phyloP scores from a whole-genome alignment of 805 yeast genomes.

The Jamesozyma piceae region DNA sequence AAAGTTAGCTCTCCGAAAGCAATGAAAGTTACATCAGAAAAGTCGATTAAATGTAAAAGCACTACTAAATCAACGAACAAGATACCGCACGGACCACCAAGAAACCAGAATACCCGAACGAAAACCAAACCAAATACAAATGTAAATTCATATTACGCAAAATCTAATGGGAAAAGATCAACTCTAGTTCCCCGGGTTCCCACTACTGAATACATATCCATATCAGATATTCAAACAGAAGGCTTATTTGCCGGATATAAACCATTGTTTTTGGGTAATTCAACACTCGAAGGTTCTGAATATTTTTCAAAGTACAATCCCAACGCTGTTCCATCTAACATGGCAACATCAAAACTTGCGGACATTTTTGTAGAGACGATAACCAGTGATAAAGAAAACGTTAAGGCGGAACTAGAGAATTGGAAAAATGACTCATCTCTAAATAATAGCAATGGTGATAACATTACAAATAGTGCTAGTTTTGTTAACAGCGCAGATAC shows the following conservation, averaged over 20 bases:
- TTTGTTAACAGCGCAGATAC: background rate
- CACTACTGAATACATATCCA: conserved; percentile 23
- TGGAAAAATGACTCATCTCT: background rate
- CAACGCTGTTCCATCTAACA: background rate
- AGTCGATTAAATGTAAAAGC: background rate
- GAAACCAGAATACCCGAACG: background rate
- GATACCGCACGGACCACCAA: background rate
- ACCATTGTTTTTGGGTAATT: conserved; percentile 36
- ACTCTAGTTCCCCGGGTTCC: conserved; percentile 25
- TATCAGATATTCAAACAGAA: conserved; percentile 27
- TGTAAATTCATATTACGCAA: no score
- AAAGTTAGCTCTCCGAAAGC: background rate
- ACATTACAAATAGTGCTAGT: background rate
- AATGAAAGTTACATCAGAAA: background rate
- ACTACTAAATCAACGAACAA: background rate
- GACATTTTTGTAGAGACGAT: background rate
- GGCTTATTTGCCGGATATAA: conserved; percentile 40
- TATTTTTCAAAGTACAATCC: conserved; percentile 2
- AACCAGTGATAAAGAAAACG: background rate
- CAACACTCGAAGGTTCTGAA: conserved; percentile 10
- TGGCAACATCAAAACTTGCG: background rate
- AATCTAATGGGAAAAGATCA: background rate
- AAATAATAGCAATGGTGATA: background rate
- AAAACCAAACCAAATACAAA: background rate
- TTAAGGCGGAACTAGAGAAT: background rate